Conservation (phyloP, 164 flowering plant species). For the Aristolochia californica region DNA sequence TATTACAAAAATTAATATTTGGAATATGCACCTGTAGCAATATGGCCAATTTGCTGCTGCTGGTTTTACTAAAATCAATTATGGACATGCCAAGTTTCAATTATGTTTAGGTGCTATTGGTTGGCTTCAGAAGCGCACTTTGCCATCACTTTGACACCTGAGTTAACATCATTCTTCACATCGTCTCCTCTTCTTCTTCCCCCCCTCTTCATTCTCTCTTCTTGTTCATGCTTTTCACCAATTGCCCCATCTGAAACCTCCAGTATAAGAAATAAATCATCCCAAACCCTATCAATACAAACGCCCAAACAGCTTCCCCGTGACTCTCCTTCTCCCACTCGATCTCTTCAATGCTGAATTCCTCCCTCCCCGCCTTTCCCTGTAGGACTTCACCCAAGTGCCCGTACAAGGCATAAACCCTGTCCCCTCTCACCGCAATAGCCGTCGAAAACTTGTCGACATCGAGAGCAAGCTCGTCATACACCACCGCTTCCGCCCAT, state of each 20-base stretch:
- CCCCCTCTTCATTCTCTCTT: constrained; percentile 22
- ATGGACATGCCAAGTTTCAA: too few species aligned
- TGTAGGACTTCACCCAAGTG: constrained; percentile 40
- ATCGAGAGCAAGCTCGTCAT: constrained; percentile 59
- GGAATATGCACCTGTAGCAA: too few species aligned
- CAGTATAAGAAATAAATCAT: constrained; percentile 65
- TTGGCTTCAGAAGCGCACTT: too few species aligned
- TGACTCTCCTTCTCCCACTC: constrained; percentile 34
- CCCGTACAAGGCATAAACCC: constrained; percentile 65
- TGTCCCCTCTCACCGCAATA: constrained; percentile 34
- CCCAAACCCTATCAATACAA: constrained; percentile 60
- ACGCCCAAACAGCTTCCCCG: constrained; percentile 60
- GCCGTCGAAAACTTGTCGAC: constrained; percentile 37
- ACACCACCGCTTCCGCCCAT: constrained; percentile 61
- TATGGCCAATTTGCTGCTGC: too few species aligned
- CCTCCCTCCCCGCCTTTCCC: constrained; percentile 42
- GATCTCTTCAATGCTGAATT: constrained; percentile 55
- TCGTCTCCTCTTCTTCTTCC: too few species aligned
- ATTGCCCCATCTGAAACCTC: constrained; percentile 85
- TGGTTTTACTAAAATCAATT: too few species aligned
- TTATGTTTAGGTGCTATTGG: too few species aligned
- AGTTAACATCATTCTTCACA: too few species aligned
- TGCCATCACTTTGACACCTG: too few species aligned
- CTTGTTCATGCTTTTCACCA: constrained; percentile 52
- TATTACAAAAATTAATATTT: too few species aligned